Percentiles rank a stretch among this genome's conserved stretches.
Evolutionary conservation across 108 stramenopile species (phyloP).

Genomic region (Cyclotella atomus): DNA sequence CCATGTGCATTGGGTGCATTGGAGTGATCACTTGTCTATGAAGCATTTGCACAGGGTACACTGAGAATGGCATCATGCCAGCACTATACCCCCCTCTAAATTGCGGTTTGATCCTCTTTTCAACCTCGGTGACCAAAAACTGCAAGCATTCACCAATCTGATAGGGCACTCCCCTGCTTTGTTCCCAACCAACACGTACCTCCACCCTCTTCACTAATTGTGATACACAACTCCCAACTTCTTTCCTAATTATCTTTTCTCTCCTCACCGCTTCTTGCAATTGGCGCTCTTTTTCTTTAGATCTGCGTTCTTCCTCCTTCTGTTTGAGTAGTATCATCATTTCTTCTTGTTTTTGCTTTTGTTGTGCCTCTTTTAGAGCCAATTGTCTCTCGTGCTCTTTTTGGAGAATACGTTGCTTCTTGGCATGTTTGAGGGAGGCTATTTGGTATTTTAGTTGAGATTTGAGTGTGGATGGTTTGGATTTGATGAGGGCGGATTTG

Average conservation of each 20-base stretch:
- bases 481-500: not conserved
- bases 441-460: slow-evolving; percentile 69
- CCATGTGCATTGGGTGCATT: not conserved
- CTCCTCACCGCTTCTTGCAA: not conserved
- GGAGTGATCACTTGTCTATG: not conserved
- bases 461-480: slow-evolving; percentile 46
- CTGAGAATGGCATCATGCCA: not conserved
- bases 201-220: slow-evolving; percentile 7
- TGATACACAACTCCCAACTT: not conserved
- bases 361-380: not conserved
- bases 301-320: slow-evolving; percentile 21
- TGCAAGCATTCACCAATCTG: slow-evolving; percentile 23
- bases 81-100: not conserved
- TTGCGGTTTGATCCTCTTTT: not conserved
- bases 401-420: slow-evolving; percentile 38
- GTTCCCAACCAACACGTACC: slow-evolving; percentile 14
- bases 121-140: slow-evolving; percentile 2
- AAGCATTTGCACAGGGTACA: not conserved
- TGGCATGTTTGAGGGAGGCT: slow-evolving; percentile 55
- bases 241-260: not conserved
- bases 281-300: slow-evolving; percentile 14
- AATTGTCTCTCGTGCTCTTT: slow-evolving; percentile 18
- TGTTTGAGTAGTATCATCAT: not conserved
- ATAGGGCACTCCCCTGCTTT: slow-evolving; percentile 16
- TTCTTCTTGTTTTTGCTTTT: slow-evolving; percentile 39